These are phyloP conservation scores for Phialophora chinensis DNA, from an alignment of 2,329 filamentous ascomycete genomes.

Conservation along the genomic window DNA sequence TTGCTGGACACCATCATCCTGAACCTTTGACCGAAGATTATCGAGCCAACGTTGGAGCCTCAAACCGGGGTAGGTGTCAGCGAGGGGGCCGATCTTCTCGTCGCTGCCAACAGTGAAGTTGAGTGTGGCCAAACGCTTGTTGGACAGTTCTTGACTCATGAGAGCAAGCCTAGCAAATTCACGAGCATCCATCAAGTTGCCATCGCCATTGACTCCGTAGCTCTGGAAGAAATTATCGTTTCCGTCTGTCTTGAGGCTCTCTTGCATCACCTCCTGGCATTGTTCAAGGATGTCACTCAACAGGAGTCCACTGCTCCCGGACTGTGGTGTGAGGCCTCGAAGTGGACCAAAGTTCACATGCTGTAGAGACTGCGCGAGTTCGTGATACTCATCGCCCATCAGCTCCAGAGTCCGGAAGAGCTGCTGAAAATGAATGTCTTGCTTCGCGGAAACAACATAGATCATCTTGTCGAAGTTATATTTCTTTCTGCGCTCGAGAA, in stretches of 20 bases:
- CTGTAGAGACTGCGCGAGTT: neutral
- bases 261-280: conserved; percentile 1
- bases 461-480: conserved; percentile 77
- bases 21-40: neutral
- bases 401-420: conserved; percentile 46
- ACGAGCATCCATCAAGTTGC: neutral
- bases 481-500: conserved; percentile 68
- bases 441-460: conserved; percentile 75
- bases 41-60: conserved; percentile 3
- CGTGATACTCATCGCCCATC: conserved; percentile 3
- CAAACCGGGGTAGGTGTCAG: neutral
- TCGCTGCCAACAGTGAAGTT: conserved; percentile 5
- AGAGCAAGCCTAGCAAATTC: conserved; percentile 7
- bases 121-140: neutral
- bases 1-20: neutral
- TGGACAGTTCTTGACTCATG: conserved; percentile 1
- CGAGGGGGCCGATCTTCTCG: neutral
- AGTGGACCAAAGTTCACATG: neutral
- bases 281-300: conserved; percentile 3
- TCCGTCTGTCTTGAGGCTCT: neutral
- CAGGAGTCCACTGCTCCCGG: neutral
- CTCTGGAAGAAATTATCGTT: neutral
- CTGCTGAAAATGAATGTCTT: conserved; percentile 75
- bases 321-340: conserved; percentile 1
- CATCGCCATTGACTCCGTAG: neutral